Base-by-base conservation (phyloP, 139 green algal species). In the Penium margaritaceum region DNA sequence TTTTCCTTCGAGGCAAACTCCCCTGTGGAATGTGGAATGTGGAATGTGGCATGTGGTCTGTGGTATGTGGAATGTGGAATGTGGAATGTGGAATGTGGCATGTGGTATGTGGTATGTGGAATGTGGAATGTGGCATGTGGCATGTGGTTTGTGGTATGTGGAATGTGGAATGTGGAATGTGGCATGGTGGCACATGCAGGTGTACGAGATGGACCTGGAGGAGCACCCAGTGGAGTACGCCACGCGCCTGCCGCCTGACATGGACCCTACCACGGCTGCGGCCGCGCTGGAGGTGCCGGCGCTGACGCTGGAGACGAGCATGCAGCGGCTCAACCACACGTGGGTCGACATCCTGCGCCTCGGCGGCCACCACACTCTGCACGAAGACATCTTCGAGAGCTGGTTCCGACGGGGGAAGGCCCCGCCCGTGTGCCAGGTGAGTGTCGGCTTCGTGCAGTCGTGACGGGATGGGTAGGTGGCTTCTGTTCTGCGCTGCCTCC, bases 171-270 rank as follows among this genome's bases (percentile, higher is more conserved):
- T n/a, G n/a, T n/a, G n/a, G n/a, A n/a, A n/a, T n/a, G n/a, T n/a
- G n/a, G n/a, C n/a, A n/a, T n/a, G n/a, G n/a, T n/a, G n/a, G n/a
- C n/a, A n/a, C n/a, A n/a, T n/a, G 27, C 66, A 74, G 66, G 37
- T 74, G 34, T 66, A 74, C 41, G n/a, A 37, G 1, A 33, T 74
- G 24, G 66, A 74, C 33, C 19, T 74, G 14, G 36, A 46, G 15
- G 36, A 74, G 29, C 38, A 32, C 33, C 66, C 66, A 0, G n/a
- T 74, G 1, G 36, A 63, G 34, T 74, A 74, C 54, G 66, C 36
- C 36, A 14, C 66, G 1, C 5, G 17, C 3, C n/a, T 36, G 39
- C 66, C 66, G 21, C 33, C 41, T 5, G 9, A 63, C 54, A 37
- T 74, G 66, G 37, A 43, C 19, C 24, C 5, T 3, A 24, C 7